Base-by-base conservation (phyloP, 2,329 filamentous ascomycete species). In the Cercospora brassicicola region DNA sequence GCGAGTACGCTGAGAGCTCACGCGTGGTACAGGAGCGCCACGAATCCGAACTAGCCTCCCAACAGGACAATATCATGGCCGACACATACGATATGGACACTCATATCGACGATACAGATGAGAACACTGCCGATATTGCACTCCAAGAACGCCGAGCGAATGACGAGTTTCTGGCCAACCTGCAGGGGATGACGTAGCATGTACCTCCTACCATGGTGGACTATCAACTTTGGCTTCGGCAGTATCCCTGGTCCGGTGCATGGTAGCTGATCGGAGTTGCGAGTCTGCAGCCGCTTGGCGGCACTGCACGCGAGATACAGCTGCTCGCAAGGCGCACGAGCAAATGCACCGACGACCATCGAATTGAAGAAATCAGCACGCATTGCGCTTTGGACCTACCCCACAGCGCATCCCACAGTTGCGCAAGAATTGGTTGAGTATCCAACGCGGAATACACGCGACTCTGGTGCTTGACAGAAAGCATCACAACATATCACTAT, bases 1-100 rank as follows among this genome's bases (percentile, higher is more conserved):
- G 53, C 11, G 62, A 64, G 23, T 64, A 64, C 42, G 62, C 62
- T n/a, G 62, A 64, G 36, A 64, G 62, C 51, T 64, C 62, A n/a
- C 62, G 62, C 30, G 33, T 64, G 13, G 13, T 36, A 26, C 53
- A 59, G 28, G 51, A 36, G 36, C 51, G 23, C 53, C 48, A 64
- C 11, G 62, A 33, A 30, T 28, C 26, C 7, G 62, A 57, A 9
- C 62, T 64, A 3, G 62, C 51, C 62, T 33, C 51, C 8, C 62
- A 57, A 33, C 62, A 59, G 33, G 62, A 64, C 33, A 59, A 56
- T 4, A 64, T 64, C 23, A 64, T 64, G 62, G 31, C 62, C n/a
- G 62, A 64, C 13, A 59, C 11, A 15, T 64, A 64, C 18, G 33
- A 64, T 48, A 18, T 18, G 15, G 62, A 23, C 7, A 36, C 45